Percentiles rank a stretch among this genome's conserved stretches.
phyloP scores from a whole-genome alignment of 306 rosid species.

The Ormosia semicastrata region DNA sequence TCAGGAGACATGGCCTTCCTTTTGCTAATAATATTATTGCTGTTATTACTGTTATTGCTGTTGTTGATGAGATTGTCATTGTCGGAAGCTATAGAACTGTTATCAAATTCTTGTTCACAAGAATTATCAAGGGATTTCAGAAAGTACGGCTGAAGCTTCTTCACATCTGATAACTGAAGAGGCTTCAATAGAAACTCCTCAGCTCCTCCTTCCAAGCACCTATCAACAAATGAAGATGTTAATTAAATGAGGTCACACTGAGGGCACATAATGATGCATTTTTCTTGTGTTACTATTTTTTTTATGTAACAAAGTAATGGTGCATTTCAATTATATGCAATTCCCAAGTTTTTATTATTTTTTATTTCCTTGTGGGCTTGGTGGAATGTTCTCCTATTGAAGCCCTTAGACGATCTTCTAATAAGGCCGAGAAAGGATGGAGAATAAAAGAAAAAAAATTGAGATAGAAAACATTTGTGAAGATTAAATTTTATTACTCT shows the following conservation, averaged over 20 bases:
- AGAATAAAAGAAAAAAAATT: no score
- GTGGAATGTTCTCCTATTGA: no score
- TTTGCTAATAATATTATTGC: slow-evolving; percentile 35
- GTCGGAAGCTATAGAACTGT: slow-evolving; percentile 23
- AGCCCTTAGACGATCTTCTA: no score
- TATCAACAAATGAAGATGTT: slow-evolving; percentile 22
- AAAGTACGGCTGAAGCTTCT: slow-evolving; percentile 76
- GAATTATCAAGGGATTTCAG: slow-evolving; percentile 46
- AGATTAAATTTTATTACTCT: no score
- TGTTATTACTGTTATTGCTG: neutral
- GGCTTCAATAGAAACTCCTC: slow-evolving; percentile 94
- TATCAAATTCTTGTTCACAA: slow-evolving; percentile 22
- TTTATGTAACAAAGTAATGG: neutral
- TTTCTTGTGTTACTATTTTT: neutral
- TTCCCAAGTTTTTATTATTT: no score
- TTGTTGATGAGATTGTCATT: slow-evolving; percentile 10
- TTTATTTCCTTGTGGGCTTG: no score
- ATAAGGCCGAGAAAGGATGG: no score
- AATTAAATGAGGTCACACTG: neutral
- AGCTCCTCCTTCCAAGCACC: slow-evolving; percentile 96
- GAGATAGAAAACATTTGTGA: no score
- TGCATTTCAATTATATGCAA: no score
- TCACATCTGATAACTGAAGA: slow-evolving; percentile 70
- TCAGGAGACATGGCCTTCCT: slow-evolving; percentile 63
- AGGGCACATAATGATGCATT: neutral